phyloP scores from a whole-genome alignment of 495 filamentous ascomycete species.

The Annulohypoxylon moriforme region DNA sequence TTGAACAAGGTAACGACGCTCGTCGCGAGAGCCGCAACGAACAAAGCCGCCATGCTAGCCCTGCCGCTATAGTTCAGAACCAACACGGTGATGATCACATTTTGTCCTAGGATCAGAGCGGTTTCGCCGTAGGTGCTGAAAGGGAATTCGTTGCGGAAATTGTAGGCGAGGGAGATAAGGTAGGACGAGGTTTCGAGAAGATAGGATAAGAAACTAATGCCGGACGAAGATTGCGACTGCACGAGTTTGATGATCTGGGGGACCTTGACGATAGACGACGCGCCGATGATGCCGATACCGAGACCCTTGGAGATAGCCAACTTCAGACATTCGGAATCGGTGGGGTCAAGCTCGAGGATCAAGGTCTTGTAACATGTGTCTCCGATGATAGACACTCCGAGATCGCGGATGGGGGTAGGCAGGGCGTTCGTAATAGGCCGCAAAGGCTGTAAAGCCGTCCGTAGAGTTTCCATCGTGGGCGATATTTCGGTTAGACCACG shows the following conservation, averaged over 20 bases:
- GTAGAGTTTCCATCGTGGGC: slow-evolving; percentile 63
- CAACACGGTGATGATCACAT: slow-evolving; percentile 85
- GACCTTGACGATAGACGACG: slow-evolving; percentile 90
- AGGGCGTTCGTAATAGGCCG: slow-evolving; percentile 83
- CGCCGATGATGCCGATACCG: slow-evolving; percentile 89
- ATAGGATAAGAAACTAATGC: slow-evolving; percentile 89
- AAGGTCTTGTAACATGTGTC: slow-evolving; percentile 84
- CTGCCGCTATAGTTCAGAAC: slow-evolving; percentile 83
- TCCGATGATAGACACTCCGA: slow-evolving; percentile 82
- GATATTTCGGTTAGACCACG: not conserved
- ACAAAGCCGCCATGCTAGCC: slow-evolving; percentile 69
- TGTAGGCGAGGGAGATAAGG: slow-evolving; percentile 89
- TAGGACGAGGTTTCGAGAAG: slow-evolving; percentile 87
- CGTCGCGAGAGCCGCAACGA: slow-evolving; percentile 78
- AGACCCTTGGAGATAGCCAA: slow-evolving; percentile 91
- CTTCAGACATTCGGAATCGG: slow-evolving; percentile 79
- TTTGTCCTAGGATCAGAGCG: slow-evolving; percentile 88
- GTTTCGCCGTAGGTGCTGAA: slow-evolving; percentile 97
- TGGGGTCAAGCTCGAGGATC: slow-evolving; percentile 80
- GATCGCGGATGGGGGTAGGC: slow-evolving; percentile 78
- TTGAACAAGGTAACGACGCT: slow-evolving; percentile 76
- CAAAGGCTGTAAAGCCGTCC: slow-evolving; percentile 78
- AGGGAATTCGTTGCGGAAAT: slow-evolving; percentile 87
- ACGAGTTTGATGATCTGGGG: slow-evolving; percentile 94
- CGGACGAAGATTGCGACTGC: slow-evolving; percentile 77